phyloP scores from a whole-genome alignment of 2,329 filamentous ascomycete genomes.

The Trichophyton mentagrophytes region DNA sequence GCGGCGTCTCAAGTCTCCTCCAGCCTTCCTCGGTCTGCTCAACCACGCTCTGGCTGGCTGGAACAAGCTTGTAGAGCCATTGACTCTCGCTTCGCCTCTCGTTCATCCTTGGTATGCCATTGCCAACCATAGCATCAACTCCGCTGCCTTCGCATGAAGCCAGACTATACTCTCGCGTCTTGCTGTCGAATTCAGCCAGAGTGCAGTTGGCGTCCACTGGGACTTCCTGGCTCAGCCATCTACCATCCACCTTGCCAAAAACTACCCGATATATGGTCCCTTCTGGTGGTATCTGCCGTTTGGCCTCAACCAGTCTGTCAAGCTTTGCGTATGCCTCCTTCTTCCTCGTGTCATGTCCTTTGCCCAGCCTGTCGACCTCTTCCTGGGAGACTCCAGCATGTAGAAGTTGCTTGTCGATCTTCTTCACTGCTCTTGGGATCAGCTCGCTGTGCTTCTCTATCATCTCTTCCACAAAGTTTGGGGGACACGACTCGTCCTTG shows the following conservation, averaged over 20 bases:
- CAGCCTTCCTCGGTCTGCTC: not conserved
- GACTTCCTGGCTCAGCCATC: not conserved
- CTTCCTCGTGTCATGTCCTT: not conserved
- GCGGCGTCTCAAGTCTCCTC: not conserved
- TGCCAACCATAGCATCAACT: not conserved
- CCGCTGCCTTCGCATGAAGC: not conserved
- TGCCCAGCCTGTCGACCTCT: conserved; percentile 9
- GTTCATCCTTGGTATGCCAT: not conserved
- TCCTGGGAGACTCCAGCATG: conserved; percentile 6
- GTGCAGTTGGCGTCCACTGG: not conserved
- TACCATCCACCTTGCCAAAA: not conserved
- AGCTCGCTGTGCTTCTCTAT: conserved; percentile 7
- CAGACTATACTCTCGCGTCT: not conserved
- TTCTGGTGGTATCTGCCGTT: not conserved
- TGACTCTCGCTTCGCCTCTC: not conserved
- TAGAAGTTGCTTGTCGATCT: conserved; percentile 8
- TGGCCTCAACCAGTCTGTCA: not conserved
- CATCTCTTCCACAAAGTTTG: conserved; percentile 9
- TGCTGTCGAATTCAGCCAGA: not conserved
- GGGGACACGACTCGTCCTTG: not conserved
- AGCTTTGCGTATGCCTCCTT: not conserved
- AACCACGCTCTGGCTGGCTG: not conserved
- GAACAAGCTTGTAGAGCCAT: not conserved
- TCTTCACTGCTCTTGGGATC: conserved; percentile 8
- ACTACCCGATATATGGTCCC: not conserved